These are phyloP conservation scores for Mallotus japonicus DNA, from an alignment of 441 rosid species.

Conservation along the genomic window DNA sequence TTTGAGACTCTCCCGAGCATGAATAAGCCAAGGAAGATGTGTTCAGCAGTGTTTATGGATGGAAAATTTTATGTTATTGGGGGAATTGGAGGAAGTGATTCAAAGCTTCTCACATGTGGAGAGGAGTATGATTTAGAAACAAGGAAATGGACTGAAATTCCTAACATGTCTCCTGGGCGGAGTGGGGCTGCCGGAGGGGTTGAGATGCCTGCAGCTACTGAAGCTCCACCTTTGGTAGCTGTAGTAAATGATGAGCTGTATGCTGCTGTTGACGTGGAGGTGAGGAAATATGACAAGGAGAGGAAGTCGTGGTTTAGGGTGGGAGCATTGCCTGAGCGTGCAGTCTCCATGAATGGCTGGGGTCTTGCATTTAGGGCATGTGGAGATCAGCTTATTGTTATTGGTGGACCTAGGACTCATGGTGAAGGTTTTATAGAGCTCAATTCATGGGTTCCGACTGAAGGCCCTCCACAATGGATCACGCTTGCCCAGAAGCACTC, in stretches of 20 bases:
- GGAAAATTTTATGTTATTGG: slow-evolving; percentile 86
- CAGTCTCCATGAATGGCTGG: slow-evolving; percentile 95
- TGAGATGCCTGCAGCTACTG: slow-evolving; percentile 64
- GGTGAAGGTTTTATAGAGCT: slow-evolving; percentile 86
- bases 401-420: slow-evolving; percentile 73
- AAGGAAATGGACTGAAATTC: slow-evolving; percentile 72
- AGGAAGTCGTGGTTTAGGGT: slow-evolving; percentile 53
- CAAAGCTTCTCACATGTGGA: slow-evolving; percentile 66
- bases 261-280: slow-evolving; percentile 85
- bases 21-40: slow-evolving; percentile 85
- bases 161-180: slow-evolving; percentile 76
- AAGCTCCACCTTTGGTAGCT: slow-evolving; percentile 91
- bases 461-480: slow-evolving; percentile 76
- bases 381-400: slow-evolving; percentile 80
- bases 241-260: slow-evolving; percentile 79
- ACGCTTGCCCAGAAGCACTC: slow-evolving; percentile 70
- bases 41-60: slow-evolving; percentile 91
- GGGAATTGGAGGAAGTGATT: slow-evolving; percentile 61
- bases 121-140: slow-evolving; percentile 80
- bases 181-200: slow-evolving; percentile 39
- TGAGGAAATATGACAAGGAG: slow-evolving; percentile 68
- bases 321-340: slow-evolving; percentile 84
- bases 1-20: slow-evolving; percentile 68
- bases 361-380: slow-evolving; percentile 96
- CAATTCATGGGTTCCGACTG: slow-evolving; percentile 84